phyloP scores from a whole-genome alignment of 768 basidiomycete genomes.

The Boletus subcaerulescens region DNA sequence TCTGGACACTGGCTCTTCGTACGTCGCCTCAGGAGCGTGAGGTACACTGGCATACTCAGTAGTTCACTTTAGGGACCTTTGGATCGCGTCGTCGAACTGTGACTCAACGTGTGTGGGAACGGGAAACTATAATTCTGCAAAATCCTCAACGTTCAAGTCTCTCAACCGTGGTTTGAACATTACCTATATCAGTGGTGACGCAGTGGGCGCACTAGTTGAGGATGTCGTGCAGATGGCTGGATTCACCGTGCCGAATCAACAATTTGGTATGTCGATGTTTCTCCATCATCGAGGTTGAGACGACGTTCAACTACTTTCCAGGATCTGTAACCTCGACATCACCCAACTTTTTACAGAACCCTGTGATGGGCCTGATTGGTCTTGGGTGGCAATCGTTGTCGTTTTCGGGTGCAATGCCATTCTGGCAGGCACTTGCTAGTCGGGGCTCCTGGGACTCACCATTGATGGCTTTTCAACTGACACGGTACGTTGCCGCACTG shows the following conservation, averaged over 20 bases:
- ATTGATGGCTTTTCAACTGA: conserved; percentile 66
- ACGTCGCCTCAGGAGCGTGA: conserved; percentile 6
- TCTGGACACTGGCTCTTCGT: conserved; percentile 49
- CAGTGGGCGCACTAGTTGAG: conserved; percentile 42
- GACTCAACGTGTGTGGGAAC: conserved; percentile 32
- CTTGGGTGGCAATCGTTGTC: conserved; percentile 65
- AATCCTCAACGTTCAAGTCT: conserved; percentile 36
- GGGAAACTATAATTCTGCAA: conserved; percentile 31
- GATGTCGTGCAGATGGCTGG: conserved; percentile 76
- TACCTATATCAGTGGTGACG: conserved; percentile 46
- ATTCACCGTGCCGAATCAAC: conserved; percentile 55
- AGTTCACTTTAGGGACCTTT: conserved; percentile 43
- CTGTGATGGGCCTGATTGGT: conserved; percentile 69
- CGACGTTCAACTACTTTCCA: conserved; percentile 37
- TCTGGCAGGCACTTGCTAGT: conserved; percentile 59
- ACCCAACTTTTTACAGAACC: conserved; percentile 44
- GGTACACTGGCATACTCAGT: background rate
- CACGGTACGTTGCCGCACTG: conserved; percentile 34
- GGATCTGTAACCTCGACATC: conserved; percentile 22
- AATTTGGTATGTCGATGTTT: conserved; percentile 43
- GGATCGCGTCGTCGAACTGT: conserved; percentile 42
- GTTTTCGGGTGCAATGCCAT: conserved; percentile 54
- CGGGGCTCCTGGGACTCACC: conserved; percentile 43
- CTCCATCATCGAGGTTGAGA: background rate
- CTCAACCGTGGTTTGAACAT: conserved; percentile 35